Evolutionary conservation across 2,329 filamentous ascomycete genomes (phyloP), one percentile per base, ranked within the genome.

Genomic region (Penicillium brasilianum): DNA sequence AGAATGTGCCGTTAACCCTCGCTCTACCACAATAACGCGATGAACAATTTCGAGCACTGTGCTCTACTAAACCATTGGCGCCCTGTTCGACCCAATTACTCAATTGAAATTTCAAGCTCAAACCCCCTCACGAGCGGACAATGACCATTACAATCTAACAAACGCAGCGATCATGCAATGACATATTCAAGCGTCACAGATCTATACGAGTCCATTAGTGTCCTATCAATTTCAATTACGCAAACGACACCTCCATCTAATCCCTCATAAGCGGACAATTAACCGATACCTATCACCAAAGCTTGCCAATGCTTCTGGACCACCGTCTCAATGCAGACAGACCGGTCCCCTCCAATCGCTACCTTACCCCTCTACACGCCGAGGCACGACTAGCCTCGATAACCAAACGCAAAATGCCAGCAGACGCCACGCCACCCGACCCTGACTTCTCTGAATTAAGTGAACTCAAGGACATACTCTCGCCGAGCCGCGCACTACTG

Each of bases 231-330:
- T 5, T n/a, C 43, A n/a, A 28, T 28, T 46, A n/a, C 43, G 3
- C 22, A 46, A 46, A 28, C 13, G 11, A 11, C 22, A 25, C 28
- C 22, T 9, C 44, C 2, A 30, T 10, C 25, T n/a, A 25, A 48
- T 48, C 44, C 25, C n/a, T 37, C 28, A 28, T 39, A n/a, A 46
- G 37, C 36, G n/a, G 37, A 50, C 28, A 34, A 2, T 18, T n/a
- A n/a, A 20, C 48, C 48, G 30, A 32, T 2, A 34, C 3, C 28
- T 14, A 13, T 3, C 14, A 30, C 30, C 44, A 50, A 34, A 34
- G 28, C 34, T 34, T 28, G 48, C 48, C 48, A 50, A 50, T 34
- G 28, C 48, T 50, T 50, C 48, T 50, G 34, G 48, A 50, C 30
- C 18, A 34, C 16, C 18, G 18, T 32, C 28, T 32, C 28, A 5